Base-by-base conservation (phyloP, 2,329 filamentous ascomycete genomes). In the Colletotrichum paranaense region DNA sequence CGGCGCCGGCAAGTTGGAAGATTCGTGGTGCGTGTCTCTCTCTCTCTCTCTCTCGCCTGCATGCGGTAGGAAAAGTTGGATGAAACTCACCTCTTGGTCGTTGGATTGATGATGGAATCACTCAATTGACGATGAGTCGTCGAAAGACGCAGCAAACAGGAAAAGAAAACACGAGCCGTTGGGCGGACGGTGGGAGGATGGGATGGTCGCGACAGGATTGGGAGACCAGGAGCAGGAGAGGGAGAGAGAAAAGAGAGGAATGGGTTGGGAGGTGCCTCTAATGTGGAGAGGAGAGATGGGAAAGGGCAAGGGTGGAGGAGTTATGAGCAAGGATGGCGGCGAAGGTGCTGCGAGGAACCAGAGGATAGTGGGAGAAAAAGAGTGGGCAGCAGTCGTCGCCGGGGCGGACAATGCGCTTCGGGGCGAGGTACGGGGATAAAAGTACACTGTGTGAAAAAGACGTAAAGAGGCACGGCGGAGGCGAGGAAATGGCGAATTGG, bases 201-300 rank as follows among this genome's bases (percentile, higher is more conserved):
- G 60, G 74, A 74, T 70, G 74, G 73, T 73, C 70, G 73, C 73
- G 73, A 71, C 69, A 63, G 63, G 68, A 62, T 26, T 73, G 55
- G 38, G 24, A 73, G 74, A 71, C 72, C 68, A 75, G 74, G 66
- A 72, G 69, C 68, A 75, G 63, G 53, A 75, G 69, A 55, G 73
- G 64, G 42, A 69, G 68, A 75, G 74, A 74, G 68, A 68, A 75
- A 75, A 75, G 73, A 75, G 74, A 74, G 74, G 68, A 75, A 75
- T 74, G 73, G 74, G 69, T 69, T 73, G 73, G 68, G 73, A 69
- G 74, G 68, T 75, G 68, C 63, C 68, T 75, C 73, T 75, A 75
- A 75, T 75, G 74, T 72, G 74, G 72, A 73, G 70, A 73, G 73
- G 67, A 64, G 74, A 73, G 63, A 70, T 68, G 66, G 67, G 67